Conservation (phyloP, 345 rosid species). For the Kernera saxatilis region DNA sequence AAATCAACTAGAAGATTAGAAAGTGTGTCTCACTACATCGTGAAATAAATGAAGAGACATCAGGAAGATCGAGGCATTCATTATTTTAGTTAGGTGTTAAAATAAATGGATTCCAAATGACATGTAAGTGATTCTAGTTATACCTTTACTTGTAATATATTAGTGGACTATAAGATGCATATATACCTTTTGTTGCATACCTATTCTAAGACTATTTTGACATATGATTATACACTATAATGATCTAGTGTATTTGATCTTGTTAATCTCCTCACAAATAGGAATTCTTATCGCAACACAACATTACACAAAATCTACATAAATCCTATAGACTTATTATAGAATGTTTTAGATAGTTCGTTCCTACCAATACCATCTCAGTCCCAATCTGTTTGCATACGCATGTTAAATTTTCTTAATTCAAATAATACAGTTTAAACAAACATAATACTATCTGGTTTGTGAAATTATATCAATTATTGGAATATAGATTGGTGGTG, state of each 20-base stretch:
- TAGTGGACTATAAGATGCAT: neutral
- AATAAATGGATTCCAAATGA: neutral
- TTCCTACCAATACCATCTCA: neutral
- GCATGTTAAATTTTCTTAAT: neutral
- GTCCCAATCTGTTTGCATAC: neutral
- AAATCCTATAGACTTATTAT: neutral
- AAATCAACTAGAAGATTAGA: neutral
- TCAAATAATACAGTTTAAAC: neutral
- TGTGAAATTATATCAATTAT: constrained; percentile 5
- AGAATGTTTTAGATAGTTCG: neutral
- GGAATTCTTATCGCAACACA: neutral
- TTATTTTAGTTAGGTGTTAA: neutral
- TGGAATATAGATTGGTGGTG: constrained; percentile 27
- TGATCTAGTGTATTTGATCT: no score
- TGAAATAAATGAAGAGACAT: neutral
- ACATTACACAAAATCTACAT: neutral
- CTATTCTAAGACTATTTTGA: no score
- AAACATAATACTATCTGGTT: neutral
- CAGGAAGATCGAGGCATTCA: neutral
- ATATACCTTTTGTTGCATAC: neutral
- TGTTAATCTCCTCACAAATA: neutral
- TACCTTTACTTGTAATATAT: neutral
- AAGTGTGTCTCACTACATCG: no score
- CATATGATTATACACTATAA: no score
- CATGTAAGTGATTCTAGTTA: neutral